Percentiles rank a stretch among this genome's conserved stretches.
These are phyloP conservation scores for Trichoderma polysporum DNA, from an alignment of 2,329 filamentous ascomycete genomes.

Conservation along the genomic window DNA sequence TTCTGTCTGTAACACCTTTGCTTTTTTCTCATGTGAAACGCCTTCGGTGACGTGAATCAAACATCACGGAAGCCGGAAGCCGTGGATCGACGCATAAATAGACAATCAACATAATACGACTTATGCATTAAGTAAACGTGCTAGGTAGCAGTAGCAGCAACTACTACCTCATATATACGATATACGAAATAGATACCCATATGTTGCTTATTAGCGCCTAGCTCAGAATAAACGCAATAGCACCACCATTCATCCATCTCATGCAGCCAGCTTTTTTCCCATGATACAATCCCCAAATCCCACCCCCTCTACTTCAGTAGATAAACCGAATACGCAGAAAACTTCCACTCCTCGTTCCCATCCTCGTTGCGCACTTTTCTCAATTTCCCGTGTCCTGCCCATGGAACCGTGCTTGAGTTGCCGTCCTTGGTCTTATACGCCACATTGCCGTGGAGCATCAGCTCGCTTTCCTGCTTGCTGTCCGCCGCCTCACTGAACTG, in stretches of 20 bases:
- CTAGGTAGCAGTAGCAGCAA: not conserved
- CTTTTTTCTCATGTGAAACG: not conserved
- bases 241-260: not conserved
- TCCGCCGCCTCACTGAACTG: conserved; percentile 28
- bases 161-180: not conserved
- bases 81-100: not conserved
- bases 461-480: conserved; percentile 33
- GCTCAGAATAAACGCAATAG: not conserved
- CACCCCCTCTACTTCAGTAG: conserved; percentile 28
- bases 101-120: not conserved
- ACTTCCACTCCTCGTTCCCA: conserved; percentile 34
- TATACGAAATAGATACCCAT: too few species aligned
- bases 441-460: conserved; percentile 36
- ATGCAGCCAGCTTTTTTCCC: not conserved
- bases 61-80: not conserved
- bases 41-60: not conserved
- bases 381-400: conserved; percentile 36
- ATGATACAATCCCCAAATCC: not conserved
- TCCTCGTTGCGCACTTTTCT: conserved; percentile 26
- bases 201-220: not conserved
- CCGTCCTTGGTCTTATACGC: conserved; percentile 32
- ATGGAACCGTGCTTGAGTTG: conserved; percentile 29
- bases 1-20: not conserved
- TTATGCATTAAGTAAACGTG: not conserved
- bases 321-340: conserved; percentile 36